Evolutionary conservation across 768 basidiomycete genomes (phyloP).

Genomic region (Boletus sp.): DNA sequence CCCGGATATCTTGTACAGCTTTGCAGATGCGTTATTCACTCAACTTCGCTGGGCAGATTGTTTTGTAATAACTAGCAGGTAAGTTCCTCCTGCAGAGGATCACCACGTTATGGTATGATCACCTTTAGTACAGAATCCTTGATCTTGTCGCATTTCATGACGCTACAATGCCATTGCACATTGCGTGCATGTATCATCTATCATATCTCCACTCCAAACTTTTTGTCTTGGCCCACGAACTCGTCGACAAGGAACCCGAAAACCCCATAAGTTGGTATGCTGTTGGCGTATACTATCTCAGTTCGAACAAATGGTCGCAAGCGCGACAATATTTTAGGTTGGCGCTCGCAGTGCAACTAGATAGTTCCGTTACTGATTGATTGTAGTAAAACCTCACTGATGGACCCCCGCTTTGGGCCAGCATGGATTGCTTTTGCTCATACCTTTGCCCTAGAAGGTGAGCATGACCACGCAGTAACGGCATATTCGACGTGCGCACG

Average conservation of each 20-base stretch:
- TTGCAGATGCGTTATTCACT: conserved; percentile 86
- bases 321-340: conserved; percentile 95
- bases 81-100: conserved; percentile 2
- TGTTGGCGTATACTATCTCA: conserved; percentile 95
- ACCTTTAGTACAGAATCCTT: conserved; percentile 60
- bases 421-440: conserved; percentile 99
- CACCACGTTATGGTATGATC: neutral
- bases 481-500: conserved; percentile 97
- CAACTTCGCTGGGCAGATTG: conserved; percentile 95
- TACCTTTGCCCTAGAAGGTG: conserved; percentile 94
- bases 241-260: conserved; percentile 93
- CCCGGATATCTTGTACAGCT: conserved; percentile 86
- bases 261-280: conserved; percentile 97
- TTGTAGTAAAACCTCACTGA: conserved; percentile 86
- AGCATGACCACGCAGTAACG: conserved; percentile 97
- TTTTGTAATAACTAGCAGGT: conserved; percentile 84
- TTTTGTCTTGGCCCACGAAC: conserved; percentile 94
- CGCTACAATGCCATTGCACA: conserved; percentile 88
- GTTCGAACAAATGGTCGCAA: conserved; percentile 82
- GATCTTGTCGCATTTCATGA: conserved; percentile 82
- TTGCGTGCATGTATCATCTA: conserved; percentile 98
- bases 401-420: conserved; percentile 95
- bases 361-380: conserved; percentile 7
- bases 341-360: conserved; percentile 10
- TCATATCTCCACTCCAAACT: conserved; percentile 88